Evolutionary conservation across 306 rosid genomes (phyloP), one percentile per base, ranked within the genome.

Genomic region (Oxytropis ochrocephala): DNA sequence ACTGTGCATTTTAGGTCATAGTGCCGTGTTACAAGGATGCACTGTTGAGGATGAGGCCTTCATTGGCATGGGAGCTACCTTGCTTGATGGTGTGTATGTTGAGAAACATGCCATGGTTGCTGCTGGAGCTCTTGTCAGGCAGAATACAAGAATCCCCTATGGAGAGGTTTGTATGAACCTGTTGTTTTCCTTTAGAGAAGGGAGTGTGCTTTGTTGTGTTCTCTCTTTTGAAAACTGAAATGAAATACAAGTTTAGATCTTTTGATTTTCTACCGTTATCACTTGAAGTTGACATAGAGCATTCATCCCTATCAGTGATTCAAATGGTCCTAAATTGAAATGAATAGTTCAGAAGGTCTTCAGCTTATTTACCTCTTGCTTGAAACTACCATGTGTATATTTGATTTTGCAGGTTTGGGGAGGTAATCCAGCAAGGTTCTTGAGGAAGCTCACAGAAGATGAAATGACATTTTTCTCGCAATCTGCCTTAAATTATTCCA

Each of bases 81-180:
- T 93, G 78, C 98, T 93, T 57, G 98, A 93, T 81, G 98, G 97
- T 64, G 97, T 76, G 21, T 70, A 82, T 78, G 89, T 93, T 50
- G 98, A 90, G 83, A 93, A 81, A 73, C 88, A 93, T 69, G 94
- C 97, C 58, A 90, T 93, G 97, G 96, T 93, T 77, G 96, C 94
- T 71, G 97, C 96, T 32, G 97, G 98, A 76, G 98, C 98, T 63
- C 96, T 88, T 76, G 97, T 93, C 24, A 79, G 91, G 78, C 98
- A 93, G 81, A 90, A 90, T 72, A 86, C 97, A 35, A 88, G 93
- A 75, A 84, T 93, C 65, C 98, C 97, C 19, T 88, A 80, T 72
- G 98, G 98, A 74, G 97, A 93, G 97, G 98, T 94, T 68, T 75
- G 88, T 72, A 33, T 56, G 79, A 71, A n/a, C 38, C 66, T 30